phyloP scores from a whole-genome alignment of 2,329 filamentous ascomycete species.

The Tolypocladium tundrense region DNA sequence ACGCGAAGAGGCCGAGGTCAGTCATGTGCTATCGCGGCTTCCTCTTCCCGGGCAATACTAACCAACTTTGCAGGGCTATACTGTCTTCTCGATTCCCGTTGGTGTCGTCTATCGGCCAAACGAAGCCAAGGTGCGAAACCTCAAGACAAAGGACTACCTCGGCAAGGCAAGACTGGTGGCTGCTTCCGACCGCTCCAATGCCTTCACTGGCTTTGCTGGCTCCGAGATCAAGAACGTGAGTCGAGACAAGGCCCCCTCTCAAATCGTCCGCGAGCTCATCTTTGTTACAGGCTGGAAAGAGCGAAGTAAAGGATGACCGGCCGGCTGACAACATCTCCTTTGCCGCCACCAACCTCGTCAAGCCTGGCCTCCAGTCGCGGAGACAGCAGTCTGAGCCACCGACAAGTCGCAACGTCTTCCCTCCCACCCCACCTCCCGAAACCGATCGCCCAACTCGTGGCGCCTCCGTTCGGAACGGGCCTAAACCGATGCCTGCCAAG shows the following conservation, averaged over 20 bases:
- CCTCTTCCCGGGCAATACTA: background rate
- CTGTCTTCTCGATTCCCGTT: constrained; percentile 95
- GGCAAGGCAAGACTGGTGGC: constrained; percentile 92
- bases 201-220: constrained; percentile 72
- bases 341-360: constrained; percentile 86
- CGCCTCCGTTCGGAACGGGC: constrained; percentile 51
- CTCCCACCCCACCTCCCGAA: constrained; percentile 96
- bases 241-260: constrained; percentile 2
- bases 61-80: constrained; percentile 61
- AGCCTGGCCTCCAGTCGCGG: constrained; percentile 68
- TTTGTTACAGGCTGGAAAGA: constrained; percentile 33
- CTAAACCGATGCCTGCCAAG: constrained; percentile 50
- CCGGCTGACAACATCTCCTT: constrained; percentile 79
- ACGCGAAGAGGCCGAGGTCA: constrained; percentile 79
- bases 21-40: constrained; percentile 8
- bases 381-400: constrained; percentile 82
- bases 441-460: constrained; percentile 57
- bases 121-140: constrained; percentile 94
- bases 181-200: constrained; percentile 69
- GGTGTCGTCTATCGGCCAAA: constrained; percentile 93
- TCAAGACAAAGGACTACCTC: constrained; percentile 96
- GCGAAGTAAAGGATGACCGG: constrained; percentile 63
- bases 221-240: constrained; percentile 66
- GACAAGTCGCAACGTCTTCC: constrained; percentile 71
- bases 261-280: constrained; percentile 8